These are phyloP conservation scores for Ogataea methanolica DNA, from an alignment of 805 yeast genomes.

Conservation along the genomic window DNA sequence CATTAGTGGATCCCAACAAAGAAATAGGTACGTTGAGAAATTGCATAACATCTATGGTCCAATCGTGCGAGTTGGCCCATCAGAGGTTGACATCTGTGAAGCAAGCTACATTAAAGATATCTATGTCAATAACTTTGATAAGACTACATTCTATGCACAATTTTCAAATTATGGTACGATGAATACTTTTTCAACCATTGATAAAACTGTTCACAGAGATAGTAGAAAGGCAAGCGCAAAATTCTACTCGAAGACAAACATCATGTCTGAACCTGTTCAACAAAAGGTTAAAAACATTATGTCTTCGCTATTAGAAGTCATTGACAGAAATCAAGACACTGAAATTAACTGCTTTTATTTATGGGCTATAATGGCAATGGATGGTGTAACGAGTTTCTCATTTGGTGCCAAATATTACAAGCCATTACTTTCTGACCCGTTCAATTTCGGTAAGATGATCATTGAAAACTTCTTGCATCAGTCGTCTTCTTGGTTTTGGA, in stretches of 20 bases:
- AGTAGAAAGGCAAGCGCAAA: constrained; percentile 37
- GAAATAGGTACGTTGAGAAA: constrained; percentile 43
- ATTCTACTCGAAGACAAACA: constrained; percentile 40
- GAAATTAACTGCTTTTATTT: constrained; percentile 53
- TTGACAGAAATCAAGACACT: constrained; percentile 16
- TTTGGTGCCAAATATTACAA: constrained; percentile 49
- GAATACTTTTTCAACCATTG: constrained; percentile 56
- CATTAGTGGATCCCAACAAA: constrained; percentile 41
- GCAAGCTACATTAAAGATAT: constrained; percentile 47
- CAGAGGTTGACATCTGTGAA: constrained; percentile 56
- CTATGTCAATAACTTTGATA: constrained; percentile 52
- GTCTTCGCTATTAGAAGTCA: constrained; percentile 20
- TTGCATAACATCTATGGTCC: constrained; percentile 58
- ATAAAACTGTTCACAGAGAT: constrained; percentile 42
- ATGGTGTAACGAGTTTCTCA: constrained; percentile 57
- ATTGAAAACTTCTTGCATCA: constrained; percentile 43
- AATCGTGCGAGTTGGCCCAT: constrained; percentile 56
- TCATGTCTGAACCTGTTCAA: constrained; percentile 31
- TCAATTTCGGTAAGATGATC: constrained; percentile 35
- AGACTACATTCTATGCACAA: constrained; percentile 54
- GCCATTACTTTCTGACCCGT: constrained; percentile 36
- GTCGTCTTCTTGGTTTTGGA: constrained; percentile 62
- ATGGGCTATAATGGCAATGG: constrained; percentile 73
- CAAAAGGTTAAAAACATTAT: constrained; percentile 31
- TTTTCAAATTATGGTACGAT: constrained; percentile 53